Base-by-base conservation (phyloP, 306 rosid genomes). In the Sphenostylis stenocarpa region DNA sequence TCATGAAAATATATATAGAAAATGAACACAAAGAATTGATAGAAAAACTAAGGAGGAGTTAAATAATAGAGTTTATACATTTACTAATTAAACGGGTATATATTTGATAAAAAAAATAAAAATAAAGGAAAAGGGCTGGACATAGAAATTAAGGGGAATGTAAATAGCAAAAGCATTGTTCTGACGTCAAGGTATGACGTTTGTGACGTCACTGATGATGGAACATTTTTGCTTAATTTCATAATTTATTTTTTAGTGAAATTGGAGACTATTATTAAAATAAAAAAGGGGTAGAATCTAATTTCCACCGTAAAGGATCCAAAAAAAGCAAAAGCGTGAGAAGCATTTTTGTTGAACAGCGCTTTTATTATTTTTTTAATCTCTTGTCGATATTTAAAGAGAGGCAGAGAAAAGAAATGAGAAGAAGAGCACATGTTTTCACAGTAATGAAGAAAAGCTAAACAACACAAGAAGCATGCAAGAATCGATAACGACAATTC, bases 231-330 rank as follows among this genome's bases (percentile, higher is more conserved):
- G 4, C 10, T 20, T 1, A 36, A 53, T 64, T 80, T 39, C n/a
- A n/a, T 16, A 21, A n/a, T 39, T 7, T 62, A 4, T 39, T 63
- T 73, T 20, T 26, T 4, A 49, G 67, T 62, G 51, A 29, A 62
- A 62, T 79, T 62, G 39, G 55, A n/a, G 28, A 29, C 11, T 69
- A 52, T 44, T 11, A 24, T 67, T 41, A 52, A 72, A 72, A 48
- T 51, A 1, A 55, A 69, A 67, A 76, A 62, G 68, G 75, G 34
- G 4, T 20, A 2, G 73, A 75, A 81, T 48, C 67, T 44, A 62
- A 38, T 68, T 81, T 69, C 77, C 77, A 75, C 85, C 81, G 81
- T 28, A 81, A 81, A 81, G 57, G 67, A 38, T 68, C 66, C 61
- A 67, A 36, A 60, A 53, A 81, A 81, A 68, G 72, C 41, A 81